Evolutionary conservation across 163 green algal genomes (phyloP), one percentile per base, ranked within the genome.

Genomic region (Prototheca stagnorum): DNA sequence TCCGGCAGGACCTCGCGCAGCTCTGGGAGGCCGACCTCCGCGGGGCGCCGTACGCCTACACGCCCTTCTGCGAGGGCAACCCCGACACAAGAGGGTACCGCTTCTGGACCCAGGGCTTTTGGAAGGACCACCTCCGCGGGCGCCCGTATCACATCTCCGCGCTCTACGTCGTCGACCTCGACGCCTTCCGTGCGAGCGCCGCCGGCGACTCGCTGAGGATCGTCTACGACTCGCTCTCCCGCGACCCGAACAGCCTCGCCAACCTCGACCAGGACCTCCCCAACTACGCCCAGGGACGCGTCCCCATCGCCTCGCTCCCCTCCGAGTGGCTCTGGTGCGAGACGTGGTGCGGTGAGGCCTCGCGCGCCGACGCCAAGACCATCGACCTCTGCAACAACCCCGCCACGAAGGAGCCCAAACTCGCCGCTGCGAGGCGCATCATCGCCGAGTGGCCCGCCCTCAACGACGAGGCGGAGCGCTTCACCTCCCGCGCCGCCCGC

Each of bases 361-460:
- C 61, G 4, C 61, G 66, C 27, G 39, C 49, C 2, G 56, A 71
- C 49, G 90, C 91, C 29, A 91, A 92, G 62, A 98, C 90, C 19
- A 99, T 99, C 39, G 91, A 99, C 63, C 76, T 99, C 45, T 99
- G 91, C 79, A 99, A 99, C 74, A 99, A 99, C 73, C 91, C 91
- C n/a, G 64, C 88, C 59, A 91, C 81, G 33, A 92, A 92, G 70
- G 91, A 99, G 72, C 90, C 90, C 54, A 99, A 99, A 72, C 77
- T 99, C 34, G 44, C 75, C n/a, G 76, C 73, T n/a, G 88, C 88
- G 5, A 60, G 80, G 14, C 75, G 88, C 53, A 97, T 97, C 49
- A 82, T 95, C 7, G 26, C 62, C 1, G 88, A 97, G 61, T 97
- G 88, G 88, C 61, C 61, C 24, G 44, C 51, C 46, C 49, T 70